Conservation (phyloP, 2,329 filamentous ascomycete species). For the Aspergillus amoenus region DNA sequence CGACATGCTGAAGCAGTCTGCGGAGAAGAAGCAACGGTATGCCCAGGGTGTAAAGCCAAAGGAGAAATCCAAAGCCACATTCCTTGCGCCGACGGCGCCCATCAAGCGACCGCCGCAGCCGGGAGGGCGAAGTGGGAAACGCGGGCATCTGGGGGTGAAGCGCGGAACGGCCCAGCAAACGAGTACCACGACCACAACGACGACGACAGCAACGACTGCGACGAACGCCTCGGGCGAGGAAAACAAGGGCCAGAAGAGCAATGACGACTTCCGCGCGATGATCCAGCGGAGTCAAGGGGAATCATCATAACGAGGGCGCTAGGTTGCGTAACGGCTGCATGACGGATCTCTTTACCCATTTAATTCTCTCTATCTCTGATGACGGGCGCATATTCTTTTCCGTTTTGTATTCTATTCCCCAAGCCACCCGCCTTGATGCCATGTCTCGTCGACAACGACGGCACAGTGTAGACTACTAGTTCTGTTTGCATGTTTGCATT, state of each 20-base stretch:
- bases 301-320: slow-evolving; percentile 17
- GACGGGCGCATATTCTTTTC: slow-evolving; percentile 15
- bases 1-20: slow-evolving; percentile 48
- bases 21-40: slow-evolving; percentile 42
- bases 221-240: slow-evolving; percentile 20
- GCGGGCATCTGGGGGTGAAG: slow-evolving; percentile 53
- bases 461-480: slow-evolving; percentile 5
- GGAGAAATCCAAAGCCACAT: slow-evolving; percentile 28
- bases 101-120: slow-evolving; percentile 49
- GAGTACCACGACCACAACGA: slow-evolving; percentile 22
- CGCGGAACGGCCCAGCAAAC: slow-evolving; percentile 23
- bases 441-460: not conserved
- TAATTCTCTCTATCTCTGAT: slow-evolving; percentile 11
- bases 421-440: not conserved
- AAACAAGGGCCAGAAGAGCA: slow-evolving; percentile 50
- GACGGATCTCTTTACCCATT: slow-evolving; percentile 22
- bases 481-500: not conserved
- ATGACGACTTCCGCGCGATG: slow-evolving; percentile 59
- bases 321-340: slow-evolving; percentile 22
- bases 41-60: slow-evolving; percentile 41
- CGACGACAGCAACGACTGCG: slow-evolving; percentile 20
- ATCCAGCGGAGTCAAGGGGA: slow-evolving; percentile 43
- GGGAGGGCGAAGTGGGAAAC: slow-evolving; percentile 42
- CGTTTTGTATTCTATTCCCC: slow-evolving; percentile 8
- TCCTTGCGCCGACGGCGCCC: slow-evolving; percentile 33